These are phyloP conservation scores for Purpureocillium lavendulum DNA, from an alignment of 2,329 filamentous ascomycete genomes.

Conservation along the genomic window DNA sequence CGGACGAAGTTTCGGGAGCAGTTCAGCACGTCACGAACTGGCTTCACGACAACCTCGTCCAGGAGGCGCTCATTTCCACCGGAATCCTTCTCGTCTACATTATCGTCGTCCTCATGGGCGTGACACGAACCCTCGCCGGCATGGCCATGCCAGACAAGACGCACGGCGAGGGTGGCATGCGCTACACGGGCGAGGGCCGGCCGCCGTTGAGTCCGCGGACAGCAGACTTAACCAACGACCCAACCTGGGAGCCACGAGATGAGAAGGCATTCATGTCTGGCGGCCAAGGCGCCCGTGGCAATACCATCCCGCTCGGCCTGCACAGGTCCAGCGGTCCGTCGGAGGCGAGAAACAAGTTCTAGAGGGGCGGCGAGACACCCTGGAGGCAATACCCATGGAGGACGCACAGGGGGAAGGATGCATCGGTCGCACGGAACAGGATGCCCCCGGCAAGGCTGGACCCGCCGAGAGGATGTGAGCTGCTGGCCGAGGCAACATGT, in stretches of 20 bases:
- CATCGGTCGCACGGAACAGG: too few species aligned
- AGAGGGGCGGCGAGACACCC: too few species aligned
- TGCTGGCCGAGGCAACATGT: background rate
- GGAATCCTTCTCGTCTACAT: conserved; percentile 70
- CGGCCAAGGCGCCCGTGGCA: background rate
- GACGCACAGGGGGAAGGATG: too few species aligned
- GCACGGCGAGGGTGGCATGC: conserved; percentile 43
- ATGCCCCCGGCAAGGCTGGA: too few species aligned
- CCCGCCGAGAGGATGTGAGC: background rate
- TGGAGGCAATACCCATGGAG: too few species aligned
- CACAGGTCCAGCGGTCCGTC: too few species aligned
- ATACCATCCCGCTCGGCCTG: background rate
- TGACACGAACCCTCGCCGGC: conserved; percentile 56
- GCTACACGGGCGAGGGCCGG: conserved; percentile 22
- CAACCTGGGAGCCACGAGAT: too few species aligned
- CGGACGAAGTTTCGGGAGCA: conserved; percentile 73
- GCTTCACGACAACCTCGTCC: conserved; percentile 59
- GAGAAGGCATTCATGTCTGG: background rate
- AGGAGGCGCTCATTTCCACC: conserved; percentile 73
- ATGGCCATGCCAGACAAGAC: conserved; percentile 51
- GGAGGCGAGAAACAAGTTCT: too few species aligned
- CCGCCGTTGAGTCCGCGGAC: conserved; percentile 15
- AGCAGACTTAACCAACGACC: background rate
- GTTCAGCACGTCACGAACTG: conserved; percentile 61
- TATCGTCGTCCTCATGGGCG: conserved; percentile 65